Evolutionary conservation across 2,329 filamentous ascomycete genomes (phyloP).

Genomic region (Mariannaea sp.): DNA sequence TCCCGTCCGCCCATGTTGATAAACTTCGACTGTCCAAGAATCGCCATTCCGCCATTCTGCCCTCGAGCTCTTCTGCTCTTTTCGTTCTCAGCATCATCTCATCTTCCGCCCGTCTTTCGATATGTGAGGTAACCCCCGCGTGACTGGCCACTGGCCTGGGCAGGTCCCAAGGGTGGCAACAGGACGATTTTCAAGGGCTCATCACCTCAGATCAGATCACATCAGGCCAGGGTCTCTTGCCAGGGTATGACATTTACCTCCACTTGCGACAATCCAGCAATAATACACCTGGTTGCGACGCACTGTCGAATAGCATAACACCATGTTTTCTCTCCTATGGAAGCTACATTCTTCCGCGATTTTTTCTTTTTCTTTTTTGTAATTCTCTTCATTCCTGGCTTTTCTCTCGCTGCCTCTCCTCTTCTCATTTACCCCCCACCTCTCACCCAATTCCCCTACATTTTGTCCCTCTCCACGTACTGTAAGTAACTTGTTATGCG

Average conservation of each 20-base stretch:
- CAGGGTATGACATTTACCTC: constrained; percentile 4
- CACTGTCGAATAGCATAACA: constrained; percentile 1
- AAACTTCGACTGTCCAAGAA: too few species aligned
- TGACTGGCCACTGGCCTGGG: constrained; percentile 15
- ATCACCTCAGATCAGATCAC: constrained; percentile 9
- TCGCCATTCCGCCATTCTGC: too few species aligned
- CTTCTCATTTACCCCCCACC: constrained; percentile 15
- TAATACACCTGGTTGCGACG: constrained; percentile 7
- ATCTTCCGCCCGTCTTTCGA: constrained; percentile 11
- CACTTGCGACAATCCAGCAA: background rate
- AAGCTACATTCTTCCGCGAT: too few species aligned
- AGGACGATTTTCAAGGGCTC: constrained; percentile 8
- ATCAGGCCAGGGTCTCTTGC: constrained; percentile 14
- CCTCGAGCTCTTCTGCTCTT: constrained; percentile 1
- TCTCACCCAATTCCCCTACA: too few species aligned
- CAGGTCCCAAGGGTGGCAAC: constrained; percentile 7
- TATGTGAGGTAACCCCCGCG: constrained; percentile 4
- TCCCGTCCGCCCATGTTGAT: too few species aligned
- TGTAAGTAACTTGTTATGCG: constrained; percentile 16
- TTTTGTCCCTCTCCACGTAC: constrained; percentile 11
- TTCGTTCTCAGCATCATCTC: background rate
- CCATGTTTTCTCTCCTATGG: background rate
- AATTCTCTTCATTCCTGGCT: background rate
- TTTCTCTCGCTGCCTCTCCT: constrained; percentile 3
- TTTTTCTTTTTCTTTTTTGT: constrained; percentile 2